Evolutionary conservation across 805 yeast species (phyloP).

Genomic region (Helenozyma baotianmanensis): DNA sequence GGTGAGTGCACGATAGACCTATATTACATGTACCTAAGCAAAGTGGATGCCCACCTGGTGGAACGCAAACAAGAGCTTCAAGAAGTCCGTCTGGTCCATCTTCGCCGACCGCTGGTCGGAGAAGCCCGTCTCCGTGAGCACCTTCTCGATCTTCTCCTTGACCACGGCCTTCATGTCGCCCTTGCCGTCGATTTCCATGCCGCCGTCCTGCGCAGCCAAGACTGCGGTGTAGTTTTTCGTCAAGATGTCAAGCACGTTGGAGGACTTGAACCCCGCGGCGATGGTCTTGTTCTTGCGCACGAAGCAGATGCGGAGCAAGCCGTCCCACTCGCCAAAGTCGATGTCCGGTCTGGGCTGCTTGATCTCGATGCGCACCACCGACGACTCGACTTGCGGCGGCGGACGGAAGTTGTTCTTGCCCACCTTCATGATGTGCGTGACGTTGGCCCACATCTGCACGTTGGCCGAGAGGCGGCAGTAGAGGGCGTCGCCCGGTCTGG

Average conservation of each 20-base stretch:
- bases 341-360: constrained; percentile 92
- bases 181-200: constrained; percentile 35
- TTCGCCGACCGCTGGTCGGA: constrained; percentile 88
- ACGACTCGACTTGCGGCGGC: constrained; percentile 97
- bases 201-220: constrained; percentile 49
- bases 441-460: constrained; percentile 99
- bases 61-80: constrained; percentile 81
- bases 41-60: constrained; percentile 97
- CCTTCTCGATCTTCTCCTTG: constrained; percentile 66
- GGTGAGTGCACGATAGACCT: too few relatives aligned
- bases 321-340: constrained; percentile 96
- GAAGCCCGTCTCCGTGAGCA: constrained; percentile 73
- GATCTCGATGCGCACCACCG: constrained; percentile 90
- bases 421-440: constrained; percentile 96
- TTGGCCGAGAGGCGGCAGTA: constrained; percentile 93
- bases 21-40: constrained; percentile 64
- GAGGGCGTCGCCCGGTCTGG: constrained; percentile 92
- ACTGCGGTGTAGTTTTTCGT: constrained; percentile 85
- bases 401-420: constrained; percentile 96
- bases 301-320: constrained; percentile 83
- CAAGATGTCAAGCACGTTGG: constrained; percentile 71
- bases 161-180: constrained; percentile 46
- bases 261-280: constrained; percentile 85
- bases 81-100: constrained; percentile 91
- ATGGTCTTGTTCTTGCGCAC: constrained; percentile 92